These are phyloP conservation scores for Paracamarosporium sp. DNA, from an alignment of 2,329 filamentous ascomycete genomes.

Conservation along the genomic window DNA sequence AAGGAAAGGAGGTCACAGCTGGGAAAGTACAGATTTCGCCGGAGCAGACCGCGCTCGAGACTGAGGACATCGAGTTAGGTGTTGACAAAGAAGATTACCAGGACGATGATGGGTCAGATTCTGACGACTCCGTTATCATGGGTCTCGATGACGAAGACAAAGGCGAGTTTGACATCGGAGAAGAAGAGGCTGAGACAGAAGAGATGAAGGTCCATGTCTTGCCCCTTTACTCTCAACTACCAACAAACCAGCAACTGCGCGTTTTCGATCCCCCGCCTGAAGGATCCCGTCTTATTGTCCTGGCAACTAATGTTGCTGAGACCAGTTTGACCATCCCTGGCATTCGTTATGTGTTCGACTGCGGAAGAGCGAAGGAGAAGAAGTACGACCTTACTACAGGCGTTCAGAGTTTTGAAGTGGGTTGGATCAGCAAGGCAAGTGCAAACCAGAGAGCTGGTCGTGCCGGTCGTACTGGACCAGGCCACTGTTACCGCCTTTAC, in stretches of 20 bases:
- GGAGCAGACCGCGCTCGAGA: constrained; percentile 78
- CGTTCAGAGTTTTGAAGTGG: constrained; percentile 93
- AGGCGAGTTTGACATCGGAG: constrained; percentile 67
- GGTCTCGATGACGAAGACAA: constrained; percentile 65
- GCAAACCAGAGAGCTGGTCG: constrained; percentile 90
- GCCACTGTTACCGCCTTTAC: constrained; percentile 94
- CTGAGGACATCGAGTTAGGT: constrained; percentile 86
- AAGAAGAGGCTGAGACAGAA: constrained; percentile 68
- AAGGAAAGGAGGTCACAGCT: constrained; percentile 57
- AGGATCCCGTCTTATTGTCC: constrained; percentile 81
- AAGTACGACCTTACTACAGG: constrained; percentile 87
- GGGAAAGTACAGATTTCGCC: constrained; percentile 78
- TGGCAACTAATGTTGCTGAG: constrained; percentile 96
- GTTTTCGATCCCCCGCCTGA: constrained; percentile 88
- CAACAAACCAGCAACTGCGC: constrained; percentile 86
- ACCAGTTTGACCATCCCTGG: constrained; percentile 97
- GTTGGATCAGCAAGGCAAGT: constrained; percentile 97
- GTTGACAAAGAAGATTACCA: constrained; percentile 49
- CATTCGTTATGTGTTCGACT: constrained; percentile 94
- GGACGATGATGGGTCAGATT: constrained; percentile 58
- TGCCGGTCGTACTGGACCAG: constrained; percentile 92
- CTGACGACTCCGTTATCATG: constrained; percentile 66
- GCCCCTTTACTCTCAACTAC: constrained; percentile 91
- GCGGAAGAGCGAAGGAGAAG: constrained; percentile 89
- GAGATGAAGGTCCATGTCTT: constrained; percentile 79